These are phyloP conservation scores for Boletellus sp. DNA, from an alignment of 1,284 basidiomycete genomes.

Conservation along the genomic window DNA sequence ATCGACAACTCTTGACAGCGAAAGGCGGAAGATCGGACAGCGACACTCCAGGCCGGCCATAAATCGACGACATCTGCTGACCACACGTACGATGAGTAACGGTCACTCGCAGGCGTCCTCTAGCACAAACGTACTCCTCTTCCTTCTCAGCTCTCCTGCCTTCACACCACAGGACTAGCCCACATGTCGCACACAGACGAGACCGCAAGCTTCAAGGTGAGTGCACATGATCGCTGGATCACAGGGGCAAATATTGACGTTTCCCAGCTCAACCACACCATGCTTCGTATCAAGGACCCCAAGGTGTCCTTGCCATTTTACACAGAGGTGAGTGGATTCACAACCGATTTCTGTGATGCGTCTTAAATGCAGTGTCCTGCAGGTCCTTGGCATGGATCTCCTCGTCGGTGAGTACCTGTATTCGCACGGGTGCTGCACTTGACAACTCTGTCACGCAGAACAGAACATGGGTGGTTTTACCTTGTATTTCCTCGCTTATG, in stretches of 20 bases:
- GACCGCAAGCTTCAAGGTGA: constrained; percentile 63
- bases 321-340: constrained; percentile 47
- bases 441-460: constrained; percentile 34
- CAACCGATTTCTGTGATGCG: not conserved
- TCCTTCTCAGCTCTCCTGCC: not conserved
- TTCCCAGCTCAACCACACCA: constrained; percentile 81
- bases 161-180: constrained; percentile 12
- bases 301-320: constrained; percentile 77
- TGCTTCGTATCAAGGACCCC: constrained; percentile 89
- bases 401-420: constrained; percentile 47
- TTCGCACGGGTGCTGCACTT: not conserved
- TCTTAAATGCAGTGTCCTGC: constrained; percentile 11
- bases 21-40: too few species aligned
- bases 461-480: constrained; percentile 60
- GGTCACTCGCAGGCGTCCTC: constrained; percentile 2
- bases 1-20: too few species aligned
- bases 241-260: not conserved
- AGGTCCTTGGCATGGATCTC: constrained; percentile 86
- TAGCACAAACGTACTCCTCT: not conserved
- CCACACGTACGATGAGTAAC: constrained; percentile 3
- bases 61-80: constrained; percentile 12
- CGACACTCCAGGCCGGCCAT: constrained; percentile 1
- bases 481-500: constrained; percentile 80
- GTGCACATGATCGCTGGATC: not conserved
- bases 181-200: constrained; percentile 63